Evolutionary conservation across 2,329 filamentous ascomycete genomes (phyloP).

Genomic region (Cadophora gregata): DNA sequence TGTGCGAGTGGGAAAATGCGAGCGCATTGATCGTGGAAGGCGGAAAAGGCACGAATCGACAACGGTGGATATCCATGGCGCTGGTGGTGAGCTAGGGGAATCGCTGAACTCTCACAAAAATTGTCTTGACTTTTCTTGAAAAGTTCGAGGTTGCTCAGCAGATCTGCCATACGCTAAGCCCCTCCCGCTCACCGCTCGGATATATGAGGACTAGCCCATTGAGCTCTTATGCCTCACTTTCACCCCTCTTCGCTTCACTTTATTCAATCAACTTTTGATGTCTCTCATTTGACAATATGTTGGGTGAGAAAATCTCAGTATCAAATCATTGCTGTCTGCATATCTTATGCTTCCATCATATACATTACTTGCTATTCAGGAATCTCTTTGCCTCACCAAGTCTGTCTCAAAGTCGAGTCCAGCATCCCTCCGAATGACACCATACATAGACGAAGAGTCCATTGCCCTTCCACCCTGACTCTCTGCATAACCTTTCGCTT

Average conservation of each 20-base stretch:
- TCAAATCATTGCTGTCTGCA: too few species aligned
- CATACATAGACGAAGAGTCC: slow-evolving; percentile 59
- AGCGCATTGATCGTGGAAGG: slow-evolving; percentile 92
- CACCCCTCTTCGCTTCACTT: background rate
- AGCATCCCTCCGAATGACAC: slow-evolving; percentile 51
- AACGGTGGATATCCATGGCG: slow-evolving; percentile 93
- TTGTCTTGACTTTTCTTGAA: slow-evolving; percentile 15
- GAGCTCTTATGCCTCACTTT: slow-evolving; percentile 9
- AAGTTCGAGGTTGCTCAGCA: slow-evolving; percentile 18
- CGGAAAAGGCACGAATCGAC: slow-evolving; percentile 92
- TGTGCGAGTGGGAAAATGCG: slow-evolving; percentile 82
- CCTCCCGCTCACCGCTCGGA: background rate
- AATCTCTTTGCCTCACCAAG: slow-evolving; percentile 36
- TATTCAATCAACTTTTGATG: background rate
- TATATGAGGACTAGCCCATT: background rate
- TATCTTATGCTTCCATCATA: too few species aligned
- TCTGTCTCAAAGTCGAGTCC: slow-evolving; percentile 53
- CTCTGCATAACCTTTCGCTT: slow-evolving; percentile 49
- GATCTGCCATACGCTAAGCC: slow-evolving; percentile 18
- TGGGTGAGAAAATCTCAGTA: too few species aligned
- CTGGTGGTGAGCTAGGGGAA: slow-evolving; percentile 23
- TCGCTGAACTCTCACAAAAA: slow-evolving; percentile 10
- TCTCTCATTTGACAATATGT: background rate
- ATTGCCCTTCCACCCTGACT: slow-evolving; percentile 46
- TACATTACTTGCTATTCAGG: background rate